phyloP scores from a whole-genome alignment of 768 basidiomycete species.

The Favolaschia claudopus region DNA sequence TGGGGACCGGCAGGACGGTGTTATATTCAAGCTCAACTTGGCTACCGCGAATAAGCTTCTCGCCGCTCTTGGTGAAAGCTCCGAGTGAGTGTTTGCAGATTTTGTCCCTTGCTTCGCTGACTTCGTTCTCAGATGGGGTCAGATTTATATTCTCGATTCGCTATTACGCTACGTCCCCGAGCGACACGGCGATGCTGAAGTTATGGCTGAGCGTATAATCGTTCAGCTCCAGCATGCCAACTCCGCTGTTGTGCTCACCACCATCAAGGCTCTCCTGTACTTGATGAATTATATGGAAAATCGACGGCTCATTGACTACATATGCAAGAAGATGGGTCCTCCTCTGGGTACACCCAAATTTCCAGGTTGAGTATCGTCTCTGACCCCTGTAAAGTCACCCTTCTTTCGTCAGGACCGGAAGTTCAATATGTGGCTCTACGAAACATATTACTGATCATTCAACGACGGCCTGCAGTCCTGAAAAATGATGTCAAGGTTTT shows the following conservation, averaged over 20 bases:
- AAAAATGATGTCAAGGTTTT: constrained; percentile 99
- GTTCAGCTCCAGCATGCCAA: constrained; percentile 97
- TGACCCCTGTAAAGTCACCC: constrained; percentile 67
- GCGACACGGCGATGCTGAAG: constrained; percentile 84
- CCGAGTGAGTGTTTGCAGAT: constrained; percentile 76
- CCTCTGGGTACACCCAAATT: constrained; percentile 74
- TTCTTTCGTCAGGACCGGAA: constrained; percentile 96
- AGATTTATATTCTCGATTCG: constrained; percentile 97
- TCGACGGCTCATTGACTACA: constrained; percentile 81
- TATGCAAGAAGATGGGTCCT: constrained; percentile 98
- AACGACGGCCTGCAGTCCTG: constrained; percentile 88
- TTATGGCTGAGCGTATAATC: constrained; percentile 94
- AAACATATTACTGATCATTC: constrained; percentile 97
- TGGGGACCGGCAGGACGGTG: constrained; percentile 92
- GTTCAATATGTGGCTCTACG: constrained; percentile 98
- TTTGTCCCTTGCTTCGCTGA: constrained; percentile 4
- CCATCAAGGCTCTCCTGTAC: constrained; percentile 94
- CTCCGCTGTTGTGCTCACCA: constrained; percentile 98
- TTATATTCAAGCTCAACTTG: constrained; percentile 89
- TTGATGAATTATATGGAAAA: constrained; percentile 99
- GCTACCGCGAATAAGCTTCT: constrained; percentile 90
- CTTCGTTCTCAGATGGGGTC: constrained; percentile 82
- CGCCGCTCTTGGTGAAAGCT: constrained; percentile 92
- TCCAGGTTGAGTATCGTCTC: constrained; percentile 2
- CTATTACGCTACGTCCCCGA: constrained; percentile 95